A percentile compares a stretch with the other conserved stretches of the same genome.
These are phyloP conservation scores for Lavandula angustifolia DNA, from an alignment of 257 asterid genomes.

Conservation along the genomic window DNA sequence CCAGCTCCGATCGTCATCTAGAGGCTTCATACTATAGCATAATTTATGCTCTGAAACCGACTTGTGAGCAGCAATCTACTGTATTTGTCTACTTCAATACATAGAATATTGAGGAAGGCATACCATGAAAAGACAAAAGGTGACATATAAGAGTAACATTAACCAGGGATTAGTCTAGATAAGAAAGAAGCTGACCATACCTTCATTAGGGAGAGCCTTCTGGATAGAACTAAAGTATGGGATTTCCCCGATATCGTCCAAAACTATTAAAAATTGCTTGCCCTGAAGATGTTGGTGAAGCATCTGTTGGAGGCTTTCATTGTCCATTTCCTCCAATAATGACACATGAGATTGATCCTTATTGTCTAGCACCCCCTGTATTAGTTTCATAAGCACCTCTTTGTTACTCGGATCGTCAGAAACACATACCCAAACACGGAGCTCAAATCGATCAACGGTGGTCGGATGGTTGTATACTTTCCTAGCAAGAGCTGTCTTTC, in stretches of 20 bases:
- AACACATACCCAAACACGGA: constrained; percentile 30
- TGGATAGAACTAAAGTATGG: not conserved
- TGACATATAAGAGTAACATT: too few species aligned
- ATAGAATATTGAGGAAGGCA: too few species aligned
- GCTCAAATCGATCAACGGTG: constrained; percentile 6
- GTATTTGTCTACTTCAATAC: too few species aligned
- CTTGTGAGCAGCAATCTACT: not conserved
- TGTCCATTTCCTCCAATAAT: not conserved
- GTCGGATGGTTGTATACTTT: constrained; percentile 12
- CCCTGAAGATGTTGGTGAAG: not conserved
- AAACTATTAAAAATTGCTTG: constrained; percentile 4
- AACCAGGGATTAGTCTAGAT: too few species aligned
- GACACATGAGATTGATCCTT: not conserved
- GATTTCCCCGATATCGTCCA: not conserved
- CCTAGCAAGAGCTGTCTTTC: too few species aligned
- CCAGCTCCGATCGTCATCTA: constrained; percentile 28
- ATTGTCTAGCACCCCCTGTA: constrained; percentile 20
- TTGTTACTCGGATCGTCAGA: constrained; percentile 9
- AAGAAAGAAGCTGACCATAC: not conserved
- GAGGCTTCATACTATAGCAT: not conserved
- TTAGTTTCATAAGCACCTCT: constrained; percentile 22
- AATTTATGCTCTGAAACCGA: not conserved
- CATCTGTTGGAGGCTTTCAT: not conserved
- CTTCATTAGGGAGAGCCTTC: not conserved
- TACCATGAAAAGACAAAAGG: too few species aligned